Conservation (phyloP, 306 rosid species). For the Gynostemma pentaphyllum region DNA sequence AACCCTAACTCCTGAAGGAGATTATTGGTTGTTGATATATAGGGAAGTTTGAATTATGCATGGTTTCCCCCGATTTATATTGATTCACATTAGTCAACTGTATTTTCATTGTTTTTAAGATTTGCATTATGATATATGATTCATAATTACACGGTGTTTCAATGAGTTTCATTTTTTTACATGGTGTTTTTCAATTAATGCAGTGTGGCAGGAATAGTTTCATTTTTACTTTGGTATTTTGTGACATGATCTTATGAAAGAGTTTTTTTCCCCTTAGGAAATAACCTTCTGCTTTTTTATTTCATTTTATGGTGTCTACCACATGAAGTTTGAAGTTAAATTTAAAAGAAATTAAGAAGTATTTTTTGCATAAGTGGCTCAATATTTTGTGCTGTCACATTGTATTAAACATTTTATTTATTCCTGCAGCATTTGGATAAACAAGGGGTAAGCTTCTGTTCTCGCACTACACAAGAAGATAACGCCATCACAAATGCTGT, state of each 20-base stretch:
- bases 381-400: background rate
- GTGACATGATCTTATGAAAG: background rate
- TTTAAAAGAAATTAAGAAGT: background rate
- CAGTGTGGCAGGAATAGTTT: background rate
- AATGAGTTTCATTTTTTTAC: too few relatives aligned
- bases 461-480: constrained; percentile 24
- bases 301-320: background rate
- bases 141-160: background rate
- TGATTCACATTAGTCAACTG: background rate
- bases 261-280: background rate
- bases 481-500: constrained; percentile 29
- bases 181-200: background rate
- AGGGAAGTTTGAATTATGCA: background rate
- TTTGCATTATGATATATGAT: background rate
- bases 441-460: constrained; percentile 28
- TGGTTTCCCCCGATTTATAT: background rate
- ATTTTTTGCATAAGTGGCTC: background rate
- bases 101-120: background rate
- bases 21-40: background rate
- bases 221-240: background rate
- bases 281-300: background rate
- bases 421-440: constrained; percentile 23
- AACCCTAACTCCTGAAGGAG: background rate
- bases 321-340: background rate
- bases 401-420: background rate